Conservation (phyloP, 768 basidiomycete genomes). For the Pisolithus albus region DNA sequence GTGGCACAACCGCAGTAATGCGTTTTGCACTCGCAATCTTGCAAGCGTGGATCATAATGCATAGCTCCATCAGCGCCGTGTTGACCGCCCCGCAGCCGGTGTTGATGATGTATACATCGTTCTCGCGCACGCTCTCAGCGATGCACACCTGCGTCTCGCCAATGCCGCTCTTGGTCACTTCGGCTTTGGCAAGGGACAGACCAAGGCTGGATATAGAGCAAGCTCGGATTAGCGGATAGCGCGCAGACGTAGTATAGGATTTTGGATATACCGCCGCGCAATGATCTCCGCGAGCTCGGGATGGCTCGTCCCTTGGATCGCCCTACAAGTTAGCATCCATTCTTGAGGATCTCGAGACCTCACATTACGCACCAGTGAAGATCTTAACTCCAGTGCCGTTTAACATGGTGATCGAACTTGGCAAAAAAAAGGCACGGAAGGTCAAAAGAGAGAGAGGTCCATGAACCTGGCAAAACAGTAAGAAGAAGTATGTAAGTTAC, state of each 20-base stretch:
- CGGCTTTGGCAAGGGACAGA: conserved; percentile 78
- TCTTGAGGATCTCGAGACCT: not conserved
- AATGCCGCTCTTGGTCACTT: conserved; percentile 81
- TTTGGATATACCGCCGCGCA: conserved; percentile 65
- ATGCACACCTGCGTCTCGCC: conserved; percentile 92
- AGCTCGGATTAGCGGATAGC: conserved; percentile 13
- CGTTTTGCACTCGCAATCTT: conserved; percentile 98
- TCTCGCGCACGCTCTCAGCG: conserved; percentile 91
- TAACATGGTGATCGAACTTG: conserved; percentile 34
- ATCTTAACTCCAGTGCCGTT: conserved; percentile 54
- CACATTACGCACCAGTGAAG: conserved; percentile 42
- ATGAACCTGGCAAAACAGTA: conserved; percentile 5
- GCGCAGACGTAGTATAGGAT: not conserved
- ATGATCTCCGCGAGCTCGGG: conserved; percentile 93
- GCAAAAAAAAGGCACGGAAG: conserved; percentile 1
- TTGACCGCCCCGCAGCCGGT: conserved; percentile 84
- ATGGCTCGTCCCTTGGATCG: conserved; percentile 76
- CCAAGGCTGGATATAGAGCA: conserved; percentile 61
- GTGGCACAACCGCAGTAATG: conserved; percentile 96
- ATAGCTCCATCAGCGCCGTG: conserved; percentile 93
- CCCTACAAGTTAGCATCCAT: not conserved
- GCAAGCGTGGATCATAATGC: conserved; percentile 99
- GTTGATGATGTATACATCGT: conserved; percentile 98
- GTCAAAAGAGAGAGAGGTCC: conserved; percentile 8
- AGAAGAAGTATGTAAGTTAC: not conserved